These are phyloP conservation scores for Mucor velutinosus DNA, from an alignment of 371 early-diverging fungal species.

Conservation along the genomic window DNA sequence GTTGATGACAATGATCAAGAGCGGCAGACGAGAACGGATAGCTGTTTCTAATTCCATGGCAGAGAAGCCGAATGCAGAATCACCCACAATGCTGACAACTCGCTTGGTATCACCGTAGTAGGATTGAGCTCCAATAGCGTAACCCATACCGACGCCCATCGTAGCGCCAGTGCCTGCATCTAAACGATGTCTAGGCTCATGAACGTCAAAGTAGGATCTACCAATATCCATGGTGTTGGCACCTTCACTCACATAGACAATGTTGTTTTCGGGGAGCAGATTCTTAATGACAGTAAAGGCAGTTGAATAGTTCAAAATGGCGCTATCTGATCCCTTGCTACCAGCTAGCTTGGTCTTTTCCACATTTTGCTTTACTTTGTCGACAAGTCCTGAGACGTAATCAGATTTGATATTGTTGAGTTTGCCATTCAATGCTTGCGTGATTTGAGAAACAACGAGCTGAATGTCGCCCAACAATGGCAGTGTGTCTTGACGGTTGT, in stretches of 20 bases:
- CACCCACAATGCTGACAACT: conserved; percentile 76
- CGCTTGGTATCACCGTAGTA: conserved; percentile 49
- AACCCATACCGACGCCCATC: conserved; percentile 87
- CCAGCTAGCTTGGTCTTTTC: conserved; percentile 32
- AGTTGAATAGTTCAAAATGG: conserved; percentile 70
- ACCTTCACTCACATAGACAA: conserved; percentile 77
- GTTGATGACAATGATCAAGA: conserved; percentile 77
- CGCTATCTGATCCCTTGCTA: conserved; percentile 35
- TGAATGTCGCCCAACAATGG: conserved; percentile 69
- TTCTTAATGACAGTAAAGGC: conserved; percentile 69
- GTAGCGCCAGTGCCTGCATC: conserved; percentile 82
- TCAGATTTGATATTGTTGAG: conserved; percentile 5
- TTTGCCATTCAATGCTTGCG: conserved; percentile 13
- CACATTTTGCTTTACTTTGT: conserved; percentile 51
- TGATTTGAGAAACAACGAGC: conserved; percentile 54
- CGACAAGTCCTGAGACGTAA: conserved; percentile 36
- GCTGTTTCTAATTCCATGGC: conserved; percentile 86
- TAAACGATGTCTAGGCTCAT: conserved; percentile 66
- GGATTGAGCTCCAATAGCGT: conserved; percentile 75
- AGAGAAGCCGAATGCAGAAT: conserved; percentile 85
- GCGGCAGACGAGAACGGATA: conserved; percentile 62
- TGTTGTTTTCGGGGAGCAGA: conserved; percentile 37
- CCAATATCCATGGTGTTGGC: conserved; percentile 90
- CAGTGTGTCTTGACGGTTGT: conserved; percentile 51
- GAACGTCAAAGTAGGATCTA: conserved; percentile 69